A percentile compares a stretch with the other conserved stretches of the same genome.
Conservation (phyloP, 768 basidiomycete genomes). For the Termitomyces sp. region DNA sequence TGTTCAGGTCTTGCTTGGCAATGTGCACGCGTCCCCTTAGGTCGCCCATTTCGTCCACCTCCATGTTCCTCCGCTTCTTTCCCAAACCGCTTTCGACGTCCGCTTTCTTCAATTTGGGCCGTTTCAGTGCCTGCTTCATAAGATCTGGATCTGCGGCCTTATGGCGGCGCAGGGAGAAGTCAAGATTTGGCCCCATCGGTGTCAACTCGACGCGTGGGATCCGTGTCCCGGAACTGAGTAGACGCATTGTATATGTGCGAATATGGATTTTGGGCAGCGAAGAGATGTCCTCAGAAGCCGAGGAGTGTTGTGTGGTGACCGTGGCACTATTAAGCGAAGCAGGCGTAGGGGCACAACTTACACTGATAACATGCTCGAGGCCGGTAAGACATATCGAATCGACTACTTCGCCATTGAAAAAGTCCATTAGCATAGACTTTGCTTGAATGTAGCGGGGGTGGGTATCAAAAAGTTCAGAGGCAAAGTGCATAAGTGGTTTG, state of each 20-base stretch:
- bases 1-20: constrained; percentile 80
- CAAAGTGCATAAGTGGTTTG: constrained; percentile 92
- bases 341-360: constrained; percentile 67
- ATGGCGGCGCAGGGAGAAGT: constrained; percentile 73
- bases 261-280: constrained; percentile 81
- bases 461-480: constrained; percentile 90
- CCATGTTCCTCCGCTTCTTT: constrained; percentile 92
- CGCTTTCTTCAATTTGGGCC: constrained; percentile 84
- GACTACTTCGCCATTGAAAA: constrained; percentile 87
- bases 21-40: constrained; percentile 87
- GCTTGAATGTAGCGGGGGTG: constrained; percentile 90
- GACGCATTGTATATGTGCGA: constrained; percentile 74
- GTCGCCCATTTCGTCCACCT: constrained; percentile 98
- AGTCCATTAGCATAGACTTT: constrained; percentile 84
- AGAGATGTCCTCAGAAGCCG: constrained; percentile 32
- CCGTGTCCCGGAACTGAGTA: constrained; percentile 72
- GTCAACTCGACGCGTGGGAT: constrained; percentile 77
- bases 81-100: constrained; percentile 83
- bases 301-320: constrained; percentile 17
- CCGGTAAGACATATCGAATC: constrained; percentile 81
- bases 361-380: constrained; percentile 82
- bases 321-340: constrained; percentile 42
- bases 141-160: constrained; percentile 73
- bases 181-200: constrained; percentile 90
- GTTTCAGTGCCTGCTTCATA: constrained; percentile 73